Percentiles rank a stretch among this genome's conserved stretches.
phyloP scores from a whole-genome alignment of 768 basidiomycete species.

The Macrolepiota albuminosa region DNA sequence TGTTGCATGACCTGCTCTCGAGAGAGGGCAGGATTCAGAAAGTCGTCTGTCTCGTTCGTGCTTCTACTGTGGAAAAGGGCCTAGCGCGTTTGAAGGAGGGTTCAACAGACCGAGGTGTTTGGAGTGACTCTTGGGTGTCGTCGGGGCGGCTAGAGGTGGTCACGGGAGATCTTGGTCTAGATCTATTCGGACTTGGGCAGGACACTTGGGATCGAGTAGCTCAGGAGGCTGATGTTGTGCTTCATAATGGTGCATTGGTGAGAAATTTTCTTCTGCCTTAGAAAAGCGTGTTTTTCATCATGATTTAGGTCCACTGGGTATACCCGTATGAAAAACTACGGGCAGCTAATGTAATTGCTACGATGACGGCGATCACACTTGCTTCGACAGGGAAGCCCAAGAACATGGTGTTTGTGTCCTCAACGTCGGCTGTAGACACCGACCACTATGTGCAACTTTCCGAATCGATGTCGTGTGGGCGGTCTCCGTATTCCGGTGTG shows the following conservation, averaged over 20 bases:
- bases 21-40: constrained; percentile 63
- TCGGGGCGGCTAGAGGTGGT: constrained; percentile 71
- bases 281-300: not conserved
- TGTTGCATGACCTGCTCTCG: constrained; percentile 74
- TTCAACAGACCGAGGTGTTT: constrained; percentile 75
- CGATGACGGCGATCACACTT: constrained; percentile 77
- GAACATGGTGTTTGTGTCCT: constrained; percentile 84
- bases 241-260: constrained; percentile 98
- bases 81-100: constrained; percentile 66
- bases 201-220: constrained; percentile 64
- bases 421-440: constrained; percentile 92
- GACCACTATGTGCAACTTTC: constrained; percentile 87
- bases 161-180: constrained; percentile 75
- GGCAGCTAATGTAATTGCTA: constrained; percentile 88
- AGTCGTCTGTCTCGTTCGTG: constrained; percentile 91
- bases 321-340: constrained; percentile 95
- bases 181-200: constrained; percentile 66
- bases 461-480: constrained; percentile 50
- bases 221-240: constrained; percentile 69
- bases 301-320: constrained; percentile 89
- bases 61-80: constrained; percentile 54
- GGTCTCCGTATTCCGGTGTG: constrained; percentile 54
- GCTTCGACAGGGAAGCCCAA: constrained; percentile 75
- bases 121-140: constrained; percentile 81
- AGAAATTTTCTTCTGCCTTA: constrained; percentile 19